Conservation (phyloP, 2,329 filamentous ascomycete genomes). For the Ophiosphaerella herpotricha region DNA sequence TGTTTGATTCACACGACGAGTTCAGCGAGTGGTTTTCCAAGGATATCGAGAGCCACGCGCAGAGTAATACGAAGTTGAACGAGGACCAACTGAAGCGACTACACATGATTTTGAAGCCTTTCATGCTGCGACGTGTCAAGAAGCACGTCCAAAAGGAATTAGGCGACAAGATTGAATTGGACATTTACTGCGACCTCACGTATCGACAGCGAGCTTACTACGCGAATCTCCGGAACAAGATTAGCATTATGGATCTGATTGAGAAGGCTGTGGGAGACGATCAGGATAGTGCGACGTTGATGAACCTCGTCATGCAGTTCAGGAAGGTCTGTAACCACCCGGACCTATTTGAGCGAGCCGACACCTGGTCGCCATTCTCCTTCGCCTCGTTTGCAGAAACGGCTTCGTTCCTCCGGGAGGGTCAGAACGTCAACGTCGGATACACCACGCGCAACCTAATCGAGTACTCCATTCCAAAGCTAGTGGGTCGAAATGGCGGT, state of each 20-base stretch:
- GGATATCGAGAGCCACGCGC: slow-evolving; percentile 96
- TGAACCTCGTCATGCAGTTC: slow-evolving; percentile 99
- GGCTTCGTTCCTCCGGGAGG: slow-evolving; percentile 91
- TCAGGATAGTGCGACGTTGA: slow-evolving; percentile 90
- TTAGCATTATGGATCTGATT: slow-evolving; percentile 97
- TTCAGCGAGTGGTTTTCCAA: slow-evolving; percentile 95
- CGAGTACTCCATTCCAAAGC: slow-evolving; percentile 78
- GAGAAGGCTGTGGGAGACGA: slow-evolving; percentile 97
- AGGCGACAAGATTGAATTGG: slow-evolving; percentile 96
- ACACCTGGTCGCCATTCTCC: slow-evolving; percentile 84
- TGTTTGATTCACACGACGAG: slow-evolving; percentile 93
- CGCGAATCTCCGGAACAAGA: slow-evolving; percentile 88
- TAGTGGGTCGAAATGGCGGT: slow-evolving; percentile 82
- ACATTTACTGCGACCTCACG: slow-evolving; percentile 95
- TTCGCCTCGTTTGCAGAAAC: slow-evolving; percentile 91
- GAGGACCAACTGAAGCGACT: slow-evolving; percentile 95
- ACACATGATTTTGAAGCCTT: slow-evolving; percentile 98
- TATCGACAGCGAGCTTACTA: slow-evolving; percentile 96
- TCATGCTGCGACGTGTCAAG: slow-evolving; percentile 99
- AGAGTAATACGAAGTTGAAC: slow-evolving; percentile 99
- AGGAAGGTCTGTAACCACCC: slow-evolving; percentile 99
- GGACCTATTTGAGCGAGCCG: slow-evolving; percentile 92
- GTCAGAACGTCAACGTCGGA: slow-evolving; percentile 73
- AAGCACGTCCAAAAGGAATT: slow-evolving; percentile 99
- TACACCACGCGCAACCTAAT: slow-evolving; percentile 90